Conservation (phyloP, 257 asterid genomes). For the Ballota nigra region DNA sequence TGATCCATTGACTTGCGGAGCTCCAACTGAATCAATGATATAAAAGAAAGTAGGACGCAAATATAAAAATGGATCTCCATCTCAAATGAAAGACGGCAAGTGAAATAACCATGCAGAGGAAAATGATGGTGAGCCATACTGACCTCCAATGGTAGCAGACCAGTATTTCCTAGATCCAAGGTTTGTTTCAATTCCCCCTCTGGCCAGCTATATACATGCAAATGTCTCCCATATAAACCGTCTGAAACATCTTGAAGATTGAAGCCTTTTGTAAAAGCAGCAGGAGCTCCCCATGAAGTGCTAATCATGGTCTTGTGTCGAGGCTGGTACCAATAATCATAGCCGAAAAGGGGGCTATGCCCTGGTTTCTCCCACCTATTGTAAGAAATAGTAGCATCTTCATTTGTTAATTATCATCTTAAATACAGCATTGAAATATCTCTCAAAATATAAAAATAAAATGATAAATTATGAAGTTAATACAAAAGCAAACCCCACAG, state of each 20-base stretch:
- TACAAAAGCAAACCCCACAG: no score
- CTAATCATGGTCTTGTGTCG: conserved; percentile 98
- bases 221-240: conserved; percentile 88
- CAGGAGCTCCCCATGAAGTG: conserved; percentile 95
- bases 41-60: no score
- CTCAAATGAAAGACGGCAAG: no score
- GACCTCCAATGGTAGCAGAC: conserved; percentile 92
- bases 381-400: neutral
- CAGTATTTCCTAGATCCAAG: conserved; percentile 88
- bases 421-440: neutral
- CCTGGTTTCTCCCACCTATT: conserved; percentile 99
- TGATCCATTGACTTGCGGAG: no score
- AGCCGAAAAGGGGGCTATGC: conserved; percentile 82
- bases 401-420: neutral
- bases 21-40: no score
- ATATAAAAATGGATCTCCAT: no score
- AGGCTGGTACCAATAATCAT: conserved; percentile 99
- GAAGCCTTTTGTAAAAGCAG: conserved; percentile 89
- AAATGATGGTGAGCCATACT: neutral
- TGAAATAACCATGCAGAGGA: neutral
- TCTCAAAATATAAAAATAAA: neutral
- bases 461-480: no score
- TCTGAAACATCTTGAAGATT: conserved; percentile 79
- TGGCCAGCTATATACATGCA: conserved; percentile 96
- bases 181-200: conserved; percentile 89